Conservation (phyloP, 2,329 filamentous ascomycete genomes). For the Pseudovirgaria hyperparasitica region DNA sequence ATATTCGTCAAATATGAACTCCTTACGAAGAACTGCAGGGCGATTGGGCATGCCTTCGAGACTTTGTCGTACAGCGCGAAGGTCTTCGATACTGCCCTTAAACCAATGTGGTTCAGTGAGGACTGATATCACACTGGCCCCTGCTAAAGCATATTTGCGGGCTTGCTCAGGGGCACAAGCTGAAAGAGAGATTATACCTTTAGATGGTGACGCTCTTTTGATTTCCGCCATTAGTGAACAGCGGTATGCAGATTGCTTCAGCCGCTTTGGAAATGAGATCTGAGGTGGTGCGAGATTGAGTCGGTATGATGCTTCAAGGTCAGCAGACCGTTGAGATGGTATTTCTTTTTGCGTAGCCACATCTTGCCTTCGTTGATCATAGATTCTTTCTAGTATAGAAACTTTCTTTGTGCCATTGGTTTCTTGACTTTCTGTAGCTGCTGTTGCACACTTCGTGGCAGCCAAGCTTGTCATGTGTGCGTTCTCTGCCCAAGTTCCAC, state of each 20-base stretch:
- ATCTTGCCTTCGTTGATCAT: slow-evolving; percentile 61
- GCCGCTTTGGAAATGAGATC: slow-evolving; percentile 64
- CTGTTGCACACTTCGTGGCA: slow-evolving; percentile 18
- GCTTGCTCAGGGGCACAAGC: slow-evolving; percentile 85
- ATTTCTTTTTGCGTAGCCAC: slow-evolving; percentile 73
- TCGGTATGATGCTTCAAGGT: slow-evolving; percentile 78
- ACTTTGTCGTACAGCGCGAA: slow-evolving; percentile 75
- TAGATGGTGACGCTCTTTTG: slow-evolving; percentile 91
- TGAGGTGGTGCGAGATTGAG: slow-evolving; percentile 74
- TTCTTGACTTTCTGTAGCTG: slow-evolving; percentile 6
- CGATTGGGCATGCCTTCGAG: slow-evolving; percentile 86
- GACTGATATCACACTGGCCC: slow-evolving; percentile 96
- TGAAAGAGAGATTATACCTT: slow-evolving; percentile 81
- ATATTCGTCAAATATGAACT: slow-evolving; percentile 97
- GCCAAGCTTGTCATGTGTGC: slow-evolving; percentile 11
- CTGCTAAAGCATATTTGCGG: slow-evolving; percentile 79
- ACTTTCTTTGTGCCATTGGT: slow-evolving; percentile 44
- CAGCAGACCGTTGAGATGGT: slow-evolving; percentile 69
- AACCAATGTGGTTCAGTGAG: slow-evolving; percentile 98
- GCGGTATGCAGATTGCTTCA: slow-evolving; percentile 73
- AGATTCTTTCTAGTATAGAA: slow-evolving; percentile 87
- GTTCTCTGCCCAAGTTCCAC: slow-evolving; percentile 85
- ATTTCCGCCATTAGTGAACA: slow-evolving; percentile 95
- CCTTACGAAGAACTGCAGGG: slow-evolving; percentile 84
- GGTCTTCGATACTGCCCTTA: slow-evolving; percentile 91